A percentile compares a stretch with the other conserved stretches of the same genome.
Conservation (phyloP, 1,139 yeast species). For the Zygoascus hellenicus region DNA sequence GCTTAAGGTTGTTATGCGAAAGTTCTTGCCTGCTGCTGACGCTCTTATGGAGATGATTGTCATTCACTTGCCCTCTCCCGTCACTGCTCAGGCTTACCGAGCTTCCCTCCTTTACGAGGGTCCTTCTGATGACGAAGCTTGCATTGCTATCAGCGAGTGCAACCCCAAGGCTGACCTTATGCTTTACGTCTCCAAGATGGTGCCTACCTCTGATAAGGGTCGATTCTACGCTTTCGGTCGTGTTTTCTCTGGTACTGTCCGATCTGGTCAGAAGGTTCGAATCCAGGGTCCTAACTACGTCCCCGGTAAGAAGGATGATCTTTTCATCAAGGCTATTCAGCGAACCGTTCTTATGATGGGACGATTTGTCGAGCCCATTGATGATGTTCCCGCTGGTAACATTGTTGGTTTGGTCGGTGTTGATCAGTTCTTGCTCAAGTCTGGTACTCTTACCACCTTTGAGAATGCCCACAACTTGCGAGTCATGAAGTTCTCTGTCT, state of each 20-base stretch:
- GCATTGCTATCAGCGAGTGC: constrained; percentile 94
- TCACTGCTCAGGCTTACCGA: constrained; percentile 98
- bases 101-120: constrained; percentile 99
- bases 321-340: constrained; percentile 95
- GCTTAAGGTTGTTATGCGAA: constrained; percentile 97
- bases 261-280: constrained; percentile 98
- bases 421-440: constrained; percentile 98
- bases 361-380: constrained; percentile 95
- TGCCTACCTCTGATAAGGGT: constrained; percentile 99
- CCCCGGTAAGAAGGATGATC: constrained; percentile 97
- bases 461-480: constrained; percentile 98
- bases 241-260: constrained; percentile 99
- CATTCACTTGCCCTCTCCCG: constrained; percentile 98
- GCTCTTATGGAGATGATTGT: constrained; percentile 99
- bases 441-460: constrained; percentile 97
- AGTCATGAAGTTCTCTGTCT: constrained; percentile 99
- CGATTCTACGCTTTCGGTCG: constrained; percentile 99
- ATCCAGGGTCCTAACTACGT: constrained; percentile 99
- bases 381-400: constrained; percentile 99
- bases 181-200: constrained; percentile 99
- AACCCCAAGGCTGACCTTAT: constrained; percentile 97
- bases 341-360: constrained; percentile 99
- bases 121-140: constrained; percentile 91
- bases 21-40: constrained; percentile 99
- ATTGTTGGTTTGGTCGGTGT: constrained; percentile 99